A percentile compares a stretch with the other conserved stretches of the same genome.
phyloP scores from a whole-genome alignment of 805 yeast species.

The Naumovozyma baii region DNA sequence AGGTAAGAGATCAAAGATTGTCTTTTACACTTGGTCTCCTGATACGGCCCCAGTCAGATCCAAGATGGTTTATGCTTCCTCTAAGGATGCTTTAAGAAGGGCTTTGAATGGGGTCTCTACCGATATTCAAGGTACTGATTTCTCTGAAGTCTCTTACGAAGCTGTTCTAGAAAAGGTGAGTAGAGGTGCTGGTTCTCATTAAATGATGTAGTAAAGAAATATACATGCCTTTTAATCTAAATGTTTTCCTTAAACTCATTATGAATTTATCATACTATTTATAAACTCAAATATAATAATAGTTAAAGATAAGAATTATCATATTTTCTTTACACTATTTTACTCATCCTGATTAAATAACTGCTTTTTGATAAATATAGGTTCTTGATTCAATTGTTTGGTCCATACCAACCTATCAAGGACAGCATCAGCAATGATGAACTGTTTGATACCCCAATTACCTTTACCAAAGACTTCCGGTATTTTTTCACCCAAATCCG shows the following conservation, averaged over 20 bases:
- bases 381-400: constrained; percentile 30
- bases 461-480: constrained; percentile 49
- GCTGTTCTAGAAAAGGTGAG: constrained; percentile 80
- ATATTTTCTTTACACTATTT: no score
- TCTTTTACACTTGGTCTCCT: constrained; percentile 87
- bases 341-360: no score
- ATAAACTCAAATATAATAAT: neutral
- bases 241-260: neutral
- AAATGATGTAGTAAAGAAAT: constrained; percentile 4
- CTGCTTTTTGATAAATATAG: constrained; percentile 26
- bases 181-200: constrained; percentile 64
- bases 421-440: constrained; percentile 41
- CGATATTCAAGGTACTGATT: constrained; percentile 97
- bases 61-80: constrained; percentile 98
- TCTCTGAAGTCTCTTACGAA: constrained; percentile 92
- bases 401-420: constrained; percentile 43
- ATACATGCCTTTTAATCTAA: neutral
- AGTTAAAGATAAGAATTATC: no score
- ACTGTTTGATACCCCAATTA: constrained; percentile 35
- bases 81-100: constrained; percentile 95
- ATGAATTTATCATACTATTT: no score
- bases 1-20: constrained; percentile 80
- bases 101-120: constrained; percentile 90
- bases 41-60: constrained; percentile 92
- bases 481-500: constrained; percentile 38